Evolutionary conservation across 2,329 filamentous ascomycete genomes (phyloP), one percentile per base, ranked within the genome.

Genomic region (Chaetomiaceae sp.): DNA sequence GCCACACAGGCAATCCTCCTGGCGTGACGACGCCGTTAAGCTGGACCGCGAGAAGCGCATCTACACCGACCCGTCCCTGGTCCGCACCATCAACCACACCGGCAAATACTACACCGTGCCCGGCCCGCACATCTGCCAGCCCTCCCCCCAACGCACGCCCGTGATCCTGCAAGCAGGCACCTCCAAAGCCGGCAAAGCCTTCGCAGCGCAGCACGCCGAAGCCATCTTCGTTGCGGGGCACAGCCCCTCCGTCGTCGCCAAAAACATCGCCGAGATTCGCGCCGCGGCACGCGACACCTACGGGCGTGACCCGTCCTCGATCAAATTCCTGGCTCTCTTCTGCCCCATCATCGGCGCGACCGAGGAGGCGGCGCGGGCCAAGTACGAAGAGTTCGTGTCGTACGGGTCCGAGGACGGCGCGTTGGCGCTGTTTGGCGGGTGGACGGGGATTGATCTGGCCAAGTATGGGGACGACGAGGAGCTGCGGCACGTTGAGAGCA

Each of bases 401-500:
- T 44, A 44, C 31, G 42, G 21, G 13, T 44, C 42, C 13, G 14
- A 23, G 17, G 42, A 44, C 14, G 42, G 42, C 17, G 42, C 42
- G 27, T 31, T 44, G 42, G 42, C 42, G 13, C 42, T 44, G 27
- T 44, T 44, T 35, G 42, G 42, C 19, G 42, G 42, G n/a, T 44
- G 42, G 42, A 44, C 42, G 30, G 42, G 42, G 13, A 44, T 44
- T 20, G 42, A 44, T 21, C 31, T 44, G 17, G 20, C 23, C 6
- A 17, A 35, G 30, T 44, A 44, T n/a, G 30, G 19, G 13, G 42
- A 44, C 31, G 42, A 44, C 17, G 16, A 44, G 42, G 42, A 44
- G 30, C 21, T 44, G 42, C 42, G 42, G 12, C 42, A 44, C 13
- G 42, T 44, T 19, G 42, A 44, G 42, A 44, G 42, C 31, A 44